Evolutionary conservation across 1,284 basidiomycete species (phyloP), one percentile per base, ranked within the genome.

Genomic region (Pseudozyma sp.): DNA sequence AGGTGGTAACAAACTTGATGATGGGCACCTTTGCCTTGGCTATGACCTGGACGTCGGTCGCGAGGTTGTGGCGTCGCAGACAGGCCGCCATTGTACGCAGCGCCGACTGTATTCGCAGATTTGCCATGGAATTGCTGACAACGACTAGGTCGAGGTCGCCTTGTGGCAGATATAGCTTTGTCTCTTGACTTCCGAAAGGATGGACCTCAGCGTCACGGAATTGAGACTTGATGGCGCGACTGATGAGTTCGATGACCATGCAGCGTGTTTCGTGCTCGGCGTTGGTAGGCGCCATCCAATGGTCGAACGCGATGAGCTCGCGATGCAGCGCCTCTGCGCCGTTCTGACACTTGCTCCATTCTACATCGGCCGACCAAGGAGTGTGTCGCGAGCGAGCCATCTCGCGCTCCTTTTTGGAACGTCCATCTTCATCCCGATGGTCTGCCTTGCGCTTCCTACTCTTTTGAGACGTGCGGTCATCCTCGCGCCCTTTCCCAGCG

Each of bases 161-260:
- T 68, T 89, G 88, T 1, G 96, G 96, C 13, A 99, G 88, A 85
- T 99, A 99, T 30, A 99, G 87, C 81, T 94, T 93, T 10, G 96
- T 99, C 81, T 92, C 91, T 83, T 92, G 97, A 79, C 92, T 94
- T 16, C 96, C 96, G 84, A 99, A 99, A 0, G 94, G 91, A 57
- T 89, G 86, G 6, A 98, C 91, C 42, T 89, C 85, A 9, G 94
- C 94, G 77, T 96, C 93, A 0, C 90, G 89, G 86, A 93, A 97
- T 29, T 87, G 85, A 19, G 86, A 83, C 14, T 85, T 86, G 49
- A 98, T 88, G 4, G 90, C 89, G 14, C 87, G 87, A 2, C 90
- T 88, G 57, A 98, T 92, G 45, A 91, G 87, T 48, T 89, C 85
- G 42, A 98, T 91, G 30, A 93, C 88, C 71, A 93, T 88, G 39